Evolutionary conservation across 1,284 basidiomycete species (phyloP), one percentile per base, ranked within the genome.

Genomic region (Irpex rosettiformis): DNA sequence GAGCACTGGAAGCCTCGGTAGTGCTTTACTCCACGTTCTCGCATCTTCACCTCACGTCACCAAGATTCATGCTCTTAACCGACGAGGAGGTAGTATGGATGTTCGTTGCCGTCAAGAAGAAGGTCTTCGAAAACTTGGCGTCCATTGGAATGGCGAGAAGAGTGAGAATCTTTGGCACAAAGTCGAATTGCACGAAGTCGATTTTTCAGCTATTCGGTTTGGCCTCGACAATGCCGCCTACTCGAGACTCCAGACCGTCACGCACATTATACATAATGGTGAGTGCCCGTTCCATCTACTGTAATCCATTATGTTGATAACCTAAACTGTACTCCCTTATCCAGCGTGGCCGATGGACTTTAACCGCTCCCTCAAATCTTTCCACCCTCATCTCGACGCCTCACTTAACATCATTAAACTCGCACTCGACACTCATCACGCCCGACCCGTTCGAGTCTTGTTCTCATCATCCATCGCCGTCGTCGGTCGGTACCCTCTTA

Each of bases 41-140:
- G 55, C 67, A 79, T 77, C 83, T 82, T 67, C 82, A 73, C 75
- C 77, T 80, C 30, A 73, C 74, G n/a, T 64, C 1, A 21, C 27
- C 16, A 54, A 54, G 37, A 57, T 64, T 21, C 62, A 60, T 54
- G 62, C 62, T 10, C 55, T 64, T 4, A 64, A 64, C 28, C 37
- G 56, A 3, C 10, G 22, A 8, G 49, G 56, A 8, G 42, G 25
- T 18, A 27, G 11, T 22, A 2, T 49, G n/a, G n/a, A n/a, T n/a
- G n/a, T n/a, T 8, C 37, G 54, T n/a, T 27, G 28, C 5, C 56
- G 62, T 3, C 62, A 64, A 52, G 57, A 55, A 22, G 49, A 52
- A 10, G 57, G 56, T 3, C 37, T 64, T 10, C 21, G 21, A 25
- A 58, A 30, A 24, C 42, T 55, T 11, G 62, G 61, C n/a, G 30